Evolutionary conservation across 345 rosid genomes (phyloP), one percentile per base, ranked within the genome.

Genomic region (Laguncularia racemosa): DNA sequence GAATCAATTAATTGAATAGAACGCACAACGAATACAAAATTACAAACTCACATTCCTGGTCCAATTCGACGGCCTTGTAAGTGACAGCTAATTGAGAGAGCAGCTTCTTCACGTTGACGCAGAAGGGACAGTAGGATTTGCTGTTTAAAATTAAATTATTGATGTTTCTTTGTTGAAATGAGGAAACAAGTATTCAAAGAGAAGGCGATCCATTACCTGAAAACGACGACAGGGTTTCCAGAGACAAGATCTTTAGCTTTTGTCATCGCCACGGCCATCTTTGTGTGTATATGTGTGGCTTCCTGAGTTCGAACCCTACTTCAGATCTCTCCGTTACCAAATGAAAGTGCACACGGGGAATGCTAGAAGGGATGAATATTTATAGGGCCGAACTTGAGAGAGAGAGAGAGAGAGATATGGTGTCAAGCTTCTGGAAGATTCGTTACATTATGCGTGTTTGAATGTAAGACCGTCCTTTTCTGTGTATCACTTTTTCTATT

Each of bases 41-140:
- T n/a, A 48, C 50, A 21, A 33, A 0, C 76, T 71, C 58, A 89
- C 96, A 52, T 70, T 84, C 95, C 18, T 51, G 58, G 58, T 89
- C 84, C 73, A 89, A 66, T 65, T 89, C 96, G 54, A 80, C 7
- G 40, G 65, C 71, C 62, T 77, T 73, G 71, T 64, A 86, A 16
- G 65, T 66, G 40, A 75, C 95, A 26, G 83, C 80, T 50, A 89
- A 5, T 46, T 77, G 67, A 16, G 84, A 55, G 55, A 89, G 65
- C 48, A 89, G 83, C 73, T 86, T 40, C 86, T 84, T 89, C 67
- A 86, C 89, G 14, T 20, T 49, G 21, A 56, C 68, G 59, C 96
- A 89, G 72, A 16, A 89, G 0, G 95, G 95, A 16, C 96, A 89
- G 62, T 6, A 80, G 19, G 84, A 8, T 60, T 86, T 89, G 80